A percentile compares a stretch with the other conserved stretches of the same genome.
These are phyloP conservation scores for Oemleria cerasiformis DNA, from an alignment of 306 rosid genomes.

Conservation along the genomic window DNA sequence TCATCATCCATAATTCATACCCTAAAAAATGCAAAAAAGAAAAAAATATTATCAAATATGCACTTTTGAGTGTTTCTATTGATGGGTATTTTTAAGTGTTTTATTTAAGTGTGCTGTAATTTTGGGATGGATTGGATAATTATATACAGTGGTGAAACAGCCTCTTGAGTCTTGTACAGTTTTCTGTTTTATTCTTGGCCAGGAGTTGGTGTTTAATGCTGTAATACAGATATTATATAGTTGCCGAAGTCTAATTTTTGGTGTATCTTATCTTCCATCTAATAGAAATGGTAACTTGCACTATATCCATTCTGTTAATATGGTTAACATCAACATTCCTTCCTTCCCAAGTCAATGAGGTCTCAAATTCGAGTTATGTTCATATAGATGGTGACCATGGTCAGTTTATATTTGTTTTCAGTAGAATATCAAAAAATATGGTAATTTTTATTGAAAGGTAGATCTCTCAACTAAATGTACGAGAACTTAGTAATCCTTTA, in stretches of 20 bases:
- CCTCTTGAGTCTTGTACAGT: constrained; percentile 35
- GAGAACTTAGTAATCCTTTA: too few species aligned
- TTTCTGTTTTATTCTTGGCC: constrained; percentile 1
- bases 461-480: too few species aligned
- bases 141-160: constrained; percentile 21
- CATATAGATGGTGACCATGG: too few species aligned
- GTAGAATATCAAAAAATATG: too few species aligned
- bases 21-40: not conserved
- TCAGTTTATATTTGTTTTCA: too few species aligned
- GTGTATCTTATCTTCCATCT: constrained; percentile 7
- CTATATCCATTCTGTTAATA: too few species aligned
- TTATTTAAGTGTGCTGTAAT: constrained; percentile 30
- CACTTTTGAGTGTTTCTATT: constrained; percentile 34
- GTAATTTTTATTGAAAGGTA: too few species aligned
- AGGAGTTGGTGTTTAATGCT: constrained; percentile 3
- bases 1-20: constrained; percentile 2
- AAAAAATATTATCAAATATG: constrained; percentile 12
- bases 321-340: too few species aligned
- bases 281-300: not conserved
- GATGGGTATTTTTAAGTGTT: constrained; percentile 28
- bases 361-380: too few species aligned
- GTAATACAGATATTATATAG: not conserved
- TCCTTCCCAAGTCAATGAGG: too few species aligned
- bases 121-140: constrained; percentile 8
- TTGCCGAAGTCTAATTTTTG: not conserved